Evolutionary conservation across 768 basidiomycete genomes (phyloP).

Genomic region (Suillus plorans): DNA sequence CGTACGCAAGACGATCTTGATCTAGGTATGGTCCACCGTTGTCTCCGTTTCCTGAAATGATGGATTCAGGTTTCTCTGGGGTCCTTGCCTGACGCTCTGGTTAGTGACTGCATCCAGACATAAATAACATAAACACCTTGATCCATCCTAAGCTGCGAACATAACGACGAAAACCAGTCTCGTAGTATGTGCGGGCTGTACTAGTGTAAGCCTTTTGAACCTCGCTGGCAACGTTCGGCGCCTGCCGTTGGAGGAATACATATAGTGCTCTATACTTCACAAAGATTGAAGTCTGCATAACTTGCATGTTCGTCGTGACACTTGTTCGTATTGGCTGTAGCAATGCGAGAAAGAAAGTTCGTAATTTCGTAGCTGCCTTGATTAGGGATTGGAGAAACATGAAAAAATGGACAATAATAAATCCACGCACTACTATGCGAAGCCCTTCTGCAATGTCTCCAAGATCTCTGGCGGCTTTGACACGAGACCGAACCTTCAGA

Average conservation of each 20-base stretch:
- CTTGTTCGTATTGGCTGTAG: constrained; percentile 80
- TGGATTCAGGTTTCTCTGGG: constrained; percentile 66
- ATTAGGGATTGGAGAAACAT: constrained; percentile 2
- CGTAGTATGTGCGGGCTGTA: constrained; percentile 87
- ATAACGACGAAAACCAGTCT: constrained; percentile 93
- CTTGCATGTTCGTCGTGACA: constrained; percentile 90
- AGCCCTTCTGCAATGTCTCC: constrained; percentile 84
- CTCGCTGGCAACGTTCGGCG: constrained; percentile 78
- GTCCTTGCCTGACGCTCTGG: constrained; percentile 52
- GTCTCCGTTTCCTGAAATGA: constrained; percentile 49
- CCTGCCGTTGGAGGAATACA: constrained; percentile 82
- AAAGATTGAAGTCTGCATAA: constrained; percentile 85
- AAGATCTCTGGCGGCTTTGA: constrained; percentile 84
- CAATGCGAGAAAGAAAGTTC: constrained; percentile 79
- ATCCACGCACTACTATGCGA: constrained; percentile 75
- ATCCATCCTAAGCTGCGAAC: constrained; percentile 77
- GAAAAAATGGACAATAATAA: background rate
- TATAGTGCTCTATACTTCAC: constrained; percentile 82
- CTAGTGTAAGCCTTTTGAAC: constrained; percentile 84
- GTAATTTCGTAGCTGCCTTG: constrained; percentile 88
- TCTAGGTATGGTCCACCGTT: constrained; percentile 41
- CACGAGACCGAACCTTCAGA: constrained; percentile 70
- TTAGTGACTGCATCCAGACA: background rate
- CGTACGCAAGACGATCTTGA: constrained; percentile 59
- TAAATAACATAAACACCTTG: constrained; percentile 47